Evolutionary conservation across 495 filamentous ascomycete genomes (phyloP), one percentile per base, ranked within the genome.

Genomic region (Bacidia rubella): DNA sequence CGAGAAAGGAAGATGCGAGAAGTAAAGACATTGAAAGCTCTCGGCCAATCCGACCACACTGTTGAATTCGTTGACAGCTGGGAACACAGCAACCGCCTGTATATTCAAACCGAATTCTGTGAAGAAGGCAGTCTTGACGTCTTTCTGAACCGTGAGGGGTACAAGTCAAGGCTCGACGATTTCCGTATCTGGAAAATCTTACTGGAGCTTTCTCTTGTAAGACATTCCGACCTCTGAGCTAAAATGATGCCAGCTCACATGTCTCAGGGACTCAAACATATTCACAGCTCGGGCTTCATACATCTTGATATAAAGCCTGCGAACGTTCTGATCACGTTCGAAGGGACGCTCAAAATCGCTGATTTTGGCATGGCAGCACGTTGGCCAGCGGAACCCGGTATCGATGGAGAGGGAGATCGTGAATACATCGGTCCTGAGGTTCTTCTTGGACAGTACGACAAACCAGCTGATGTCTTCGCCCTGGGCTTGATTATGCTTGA

Each of bases 151-250:
- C 74, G 83, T 49, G 80, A 85, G 54, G 92, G 92, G 4, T 70
- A 80, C 47, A 86, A 84, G 62, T 88, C 86, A 45, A 79, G 90
- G 58, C 66, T 98, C 51, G 92, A 98, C 70, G 92, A 97, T 63
- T 98, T 97, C 65, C 75, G 92, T 23, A 93, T 97, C 60, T 98
- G 92, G 92, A 98, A 98, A 67, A 88, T 97, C 40, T 68, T 95
- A 55, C 74, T 93, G 9, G 92, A 98, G 62, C 57, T 92, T 35
- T 74, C 81, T 57, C 69, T 82, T 72, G 87, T 90, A 75, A 66
- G 79, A 38, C 54, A 17, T 5, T 7, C 29, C 29, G 15, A 35
- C 7, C 15, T 7, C 29, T 15, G 29, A 15, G 29, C n/a, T n/a
- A n/a, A n/a, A n/a, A n/a, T 7, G 29, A 35, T 35, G 5, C 7